Evolutionary conservation across 495 filamentous ascomycete genomes (phyloP).

Genomic region (Xanthoparmelia taractica): DNA sequence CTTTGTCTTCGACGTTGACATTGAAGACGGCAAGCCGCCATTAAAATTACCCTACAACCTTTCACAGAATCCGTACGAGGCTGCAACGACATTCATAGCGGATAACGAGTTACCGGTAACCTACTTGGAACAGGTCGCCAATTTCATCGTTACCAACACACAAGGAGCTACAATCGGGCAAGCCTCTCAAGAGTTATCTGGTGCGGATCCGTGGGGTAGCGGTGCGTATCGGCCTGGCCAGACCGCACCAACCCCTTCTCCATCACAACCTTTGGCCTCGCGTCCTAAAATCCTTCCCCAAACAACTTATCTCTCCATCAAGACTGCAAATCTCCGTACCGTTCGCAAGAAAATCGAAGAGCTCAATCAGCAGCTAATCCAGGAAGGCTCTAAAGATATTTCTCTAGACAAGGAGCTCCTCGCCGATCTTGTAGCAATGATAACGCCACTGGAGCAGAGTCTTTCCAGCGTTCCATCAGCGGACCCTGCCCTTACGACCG

Average conservation of each 20-base stretch:
- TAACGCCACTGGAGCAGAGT: constrained; percentile 48
- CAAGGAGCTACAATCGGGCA: constrained; percentile 73
- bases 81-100: constrained; percentile 82
- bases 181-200: constrained; percentile 35
- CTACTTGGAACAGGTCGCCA: constrained; percentile 88
- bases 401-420: constrained; percentile 67
- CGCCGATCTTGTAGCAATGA: constrained; percentile 46
- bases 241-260: constrained; percentile 27
- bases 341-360: constrained; percentile 68
- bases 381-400: constrained; percentile 61
- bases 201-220: constrained; percentile 66
- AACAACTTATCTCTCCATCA: constrained; percentile 71
- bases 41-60: constrained; percentile 91
- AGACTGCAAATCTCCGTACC: constrained; percentile 50
- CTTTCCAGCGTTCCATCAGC: constrained; percentile 19
- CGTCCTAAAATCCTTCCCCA: constrained; percentile 67
- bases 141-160: constrained; percentile 87
- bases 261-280: constrained; percentile 31
- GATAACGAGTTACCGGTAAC: constrained; percentile 85
- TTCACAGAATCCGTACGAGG: constrained; percentile 86
- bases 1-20: constrained; percentile 96
- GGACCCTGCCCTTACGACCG: constrained; percentile 34
- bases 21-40: constrained; percentile 89
- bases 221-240: constrained; percentile 74
- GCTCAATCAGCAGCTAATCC: constrained; percentile 58